These are phyloP conservation scores for Rhamnella rubrinervis DNA, from an alignment of 331 rosid species.

Conservation along the genomic window DNA sequence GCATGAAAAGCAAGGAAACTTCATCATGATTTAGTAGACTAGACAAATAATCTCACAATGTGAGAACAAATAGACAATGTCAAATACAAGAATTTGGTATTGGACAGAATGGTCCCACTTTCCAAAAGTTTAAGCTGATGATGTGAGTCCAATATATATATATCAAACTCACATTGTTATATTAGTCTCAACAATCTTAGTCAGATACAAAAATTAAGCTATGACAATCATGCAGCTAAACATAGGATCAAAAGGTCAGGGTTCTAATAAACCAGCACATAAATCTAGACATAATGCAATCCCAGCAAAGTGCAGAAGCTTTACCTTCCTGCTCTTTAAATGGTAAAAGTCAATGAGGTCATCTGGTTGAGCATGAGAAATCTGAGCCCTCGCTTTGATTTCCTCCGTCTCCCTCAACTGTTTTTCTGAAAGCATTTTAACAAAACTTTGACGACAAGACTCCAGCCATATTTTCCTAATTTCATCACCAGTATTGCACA, in stretches of 20 bases:
- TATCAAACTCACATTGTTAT: too few species aligned
- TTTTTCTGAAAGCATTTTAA: conserved; percentile 24
- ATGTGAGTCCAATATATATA: too few species aligned
- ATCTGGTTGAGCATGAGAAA: conserved; percentile 26
- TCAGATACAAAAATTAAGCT: neutral
- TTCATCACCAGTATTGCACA: conserved; percentile 17
- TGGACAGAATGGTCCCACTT: too few species aligned
- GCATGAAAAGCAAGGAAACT: neutral
- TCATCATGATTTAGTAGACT: neutral
- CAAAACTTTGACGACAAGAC: conserved; percentile 24
- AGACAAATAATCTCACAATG: neutral
- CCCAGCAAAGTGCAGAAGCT: neutral
- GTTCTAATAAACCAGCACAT: neutral
- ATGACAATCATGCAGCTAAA: neutral
- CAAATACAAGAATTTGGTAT: too few species aligned
- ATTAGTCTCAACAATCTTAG: neutral
- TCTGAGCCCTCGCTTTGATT: conserved; percentile 19
- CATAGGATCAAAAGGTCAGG: neutral
- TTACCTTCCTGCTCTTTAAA: conserved; percentile 28
- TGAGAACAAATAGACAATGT: neutral
- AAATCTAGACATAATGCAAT: too few species aligned
- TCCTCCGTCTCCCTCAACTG: conserved; percentile 19
- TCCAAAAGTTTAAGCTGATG: too few species aligned
- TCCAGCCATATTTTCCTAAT: conserved; percentile 20
- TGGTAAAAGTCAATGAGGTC: conserved; percentile 32